Evolutionary conservation across 192 early-diverging fungal species (phyloP).

Genomic region (Coemansia sp.): DNA sequence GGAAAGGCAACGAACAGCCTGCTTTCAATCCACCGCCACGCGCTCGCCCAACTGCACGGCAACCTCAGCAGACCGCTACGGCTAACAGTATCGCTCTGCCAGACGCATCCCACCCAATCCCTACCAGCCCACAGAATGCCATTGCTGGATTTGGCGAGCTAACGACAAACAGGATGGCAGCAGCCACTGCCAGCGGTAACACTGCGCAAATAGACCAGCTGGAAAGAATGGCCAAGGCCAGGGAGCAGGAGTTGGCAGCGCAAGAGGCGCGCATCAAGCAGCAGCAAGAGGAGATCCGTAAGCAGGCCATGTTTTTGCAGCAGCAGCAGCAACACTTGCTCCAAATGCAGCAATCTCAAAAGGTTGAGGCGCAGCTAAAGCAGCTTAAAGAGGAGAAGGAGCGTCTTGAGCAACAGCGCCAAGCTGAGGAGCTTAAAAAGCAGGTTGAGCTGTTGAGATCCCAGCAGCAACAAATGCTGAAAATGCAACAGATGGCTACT

Average conservation of each 20-base stretch:
- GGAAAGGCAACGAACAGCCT: slow-evolving; percentile 4
- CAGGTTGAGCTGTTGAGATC: slow-evolving; percentile 37
- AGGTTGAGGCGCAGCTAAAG: slow-evolving; percentile 52
- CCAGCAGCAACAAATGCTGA: slow-evolving; percentile 53
- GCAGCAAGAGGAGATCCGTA: slow-evolving; percentile 49
- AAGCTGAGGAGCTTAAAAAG: slow-evolving; percentile 40
- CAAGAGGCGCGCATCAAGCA: slow-evolving; percentile 45
- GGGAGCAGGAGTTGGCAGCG: slow-evolving; percentile 44
- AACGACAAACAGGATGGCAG: slow-evolving; percentile 42
- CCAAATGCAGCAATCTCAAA: slow-evolving; percentile 53
- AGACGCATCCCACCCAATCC: background rate
- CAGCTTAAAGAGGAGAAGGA: slow-evolving; percentile 50
- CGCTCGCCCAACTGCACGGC: slow-evolving; percentile 28
- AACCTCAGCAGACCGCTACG: slow-evolving; percentile 6
- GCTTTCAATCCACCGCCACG: slow-evolving; percentile 21
- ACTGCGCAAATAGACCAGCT: slow-evolving; percentile 42
- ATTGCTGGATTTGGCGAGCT: slow-evolving; percentile 20
- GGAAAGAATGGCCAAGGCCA: slow-evolving; percentile 41
- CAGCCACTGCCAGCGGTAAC: slow-evolving; percentile 48
- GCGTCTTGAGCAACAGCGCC: slow-evolving; percentile 42
- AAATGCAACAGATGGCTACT: slow-evolving; percentile 54
- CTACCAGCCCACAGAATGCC: background rate
- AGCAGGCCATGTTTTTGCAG: slow-evolving; percentile 47
- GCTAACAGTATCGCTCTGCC: no score
- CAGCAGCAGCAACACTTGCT: slow-evolving; percentile 52